Conservation (phyloP, 768 basidiomycete genomes). For the Mycena galericulata region DNA sequence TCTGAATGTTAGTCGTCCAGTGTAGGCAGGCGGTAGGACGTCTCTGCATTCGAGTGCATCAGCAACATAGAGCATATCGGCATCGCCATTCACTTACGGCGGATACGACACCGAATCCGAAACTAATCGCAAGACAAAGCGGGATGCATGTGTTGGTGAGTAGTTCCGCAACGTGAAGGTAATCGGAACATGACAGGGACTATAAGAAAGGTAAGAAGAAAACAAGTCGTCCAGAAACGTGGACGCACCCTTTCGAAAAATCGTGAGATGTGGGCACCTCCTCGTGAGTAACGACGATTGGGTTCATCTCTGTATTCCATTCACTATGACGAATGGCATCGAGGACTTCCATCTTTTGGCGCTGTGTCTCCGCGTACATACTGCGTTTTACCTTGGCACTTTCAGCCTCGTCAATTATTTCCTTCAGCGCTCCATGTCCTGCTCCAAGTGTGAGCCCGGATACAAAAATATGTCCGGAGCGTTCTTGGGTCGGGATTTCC, state of each 20-base stretch:
- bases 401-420: constrained; percentile 70
- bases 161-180: constrained; percentile 75
- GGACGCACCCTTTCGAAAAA: constrained; percentile 76
- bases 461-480: constrained; percentile 71
- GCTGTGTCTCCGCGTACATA: constrained; percentile 92
- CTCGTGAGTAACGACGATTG: constrained; percentile 66
- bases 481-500: constrained; percentile 70
- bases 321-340: constrained; percentile 74
- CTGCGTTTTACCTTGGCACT: constrained; percentile 77
- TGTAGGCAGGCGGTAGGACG: constrained; percentile 65
- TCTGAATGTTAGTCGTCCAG: constrained; percentile 75
- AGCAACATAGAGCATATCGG: neutral
- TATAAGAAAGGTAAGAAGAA: constrained; percentile 42
- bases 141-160: constrained; percentile 72
- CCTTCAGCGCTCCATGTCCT: constrained; percentile 71
- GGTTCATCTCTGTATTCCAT: constrained; percentile 87
- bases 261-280: constrained; percentile 64
- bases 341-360: constrained; percentile 76
- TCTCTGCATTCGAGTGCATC: constrained; percentile 43
- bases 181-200: constrained; percentile 66
- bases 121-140: constrained; percentile 66
- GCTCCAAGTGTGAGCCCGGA: constrained; percentile 76
- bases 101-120: constrained; percentile 36
- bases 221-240: constrained; percentile 1
- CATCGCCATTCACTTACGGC: constrained; percentile 21